Base-by-base conservation (phyloP, 2,329 filamentous ascomycete species). In the Fusarium nygamai region DNA sequence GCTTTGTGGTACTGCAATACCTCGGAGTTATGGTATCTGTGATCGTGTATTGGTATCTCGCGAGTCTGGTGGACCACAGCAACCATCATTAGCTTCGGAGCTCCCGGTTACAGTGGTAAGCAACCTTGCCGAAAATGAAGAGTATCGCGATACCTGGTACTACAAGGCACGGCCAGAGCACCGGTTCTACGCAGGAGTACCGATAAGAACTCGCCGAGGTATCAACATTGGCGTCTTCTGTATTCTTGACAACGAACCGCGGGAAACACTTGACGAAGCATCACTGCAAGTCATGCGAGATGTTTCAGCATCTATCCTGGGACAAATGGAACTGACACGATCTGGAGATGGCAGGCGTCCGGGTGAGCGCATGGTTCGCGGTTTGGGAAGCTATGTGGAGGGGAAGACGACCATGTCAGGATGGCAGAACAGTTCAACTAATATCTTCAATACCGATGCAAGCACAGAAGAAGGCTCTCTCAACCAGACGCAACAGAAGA, bases 201-300 rank as follows among this genome's bases (percentile, higher is more conserved):
- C 85, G 1, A 84, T 86, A 8, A 79, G 80, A 3, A 82, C 83
- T 0, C 79, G 70, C 0, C 74, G 78, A 6, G 84, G 83, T 27
- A 82, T 86, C 69, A 83, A 84, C 51, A 86, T 86, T 12, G 85
- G 85, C 9, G 81, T 83, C 1, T 81, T 81, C 22, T 83, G 80
- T 61, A 76, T 85, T 13, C 65, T 81, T 20, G 69, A 75, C 44
- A 56, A 54, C 12, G 64, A 71, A 16, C 50, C 72, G 14, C 62
- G 72, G 31, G 29, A 57, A 1, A 22, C 17, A 4, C 78, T 83
- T 65, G 79, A 77, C 43, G 76, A 80, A 20, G 53, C 69, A 19
- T 75, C 80, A n/a, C 76, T 81, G 5, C 73, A 75, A 0, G 73
- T 74, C 8, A 58, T 84, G 43, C 73, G 77, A 16, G 68, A 76